Conservation (phyloP, 2,329 filamentous ascomycete species). For the Fusarium chaquense region DNA sequence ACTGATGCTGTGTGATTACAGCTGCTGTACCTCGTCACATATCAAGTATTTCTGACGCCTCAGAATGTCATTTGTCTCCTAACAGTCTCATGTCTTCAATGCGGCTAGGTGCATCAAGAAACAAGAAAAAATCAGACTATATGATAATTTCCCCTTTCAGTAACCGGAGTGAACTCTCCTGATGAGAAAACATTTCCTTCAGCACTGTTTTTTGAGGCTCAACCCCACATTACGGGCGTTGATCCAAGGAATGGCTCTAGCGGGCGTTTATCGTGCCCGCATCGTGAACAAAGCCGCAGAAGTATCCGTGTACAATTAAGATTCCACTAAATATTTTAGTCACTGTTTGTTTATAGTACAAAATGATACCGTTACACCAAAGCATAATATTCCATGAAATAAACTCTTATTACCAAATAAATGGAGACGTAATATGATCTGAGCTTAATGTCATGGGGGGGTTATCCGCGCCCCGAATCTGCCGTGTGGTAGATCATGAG, state of each 20-base stretch:
- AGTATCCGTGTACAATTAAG: neutral
- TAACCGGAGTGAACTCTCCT: neutral
- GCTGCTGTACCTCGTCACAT: neutral
- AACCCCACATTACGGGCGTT: neutral
- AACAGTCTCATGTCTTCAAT: neutral
- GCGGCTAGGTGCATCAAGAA: neutral
- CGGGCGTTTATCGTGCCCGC: slow-evolving; percentile 1
- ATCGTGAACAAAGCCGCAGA: neutral
- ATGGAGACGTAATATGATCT: neutral
- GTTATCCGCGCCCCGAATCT: neutral
- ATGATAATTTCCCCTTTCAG: neutral
- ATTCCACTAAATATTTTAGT: neutral
- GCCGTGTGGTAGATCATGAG: neutral
- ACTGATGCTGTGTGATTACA: neutral
- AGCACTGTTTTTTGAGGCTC: neutral
- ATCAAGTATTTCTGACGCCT: neutral
- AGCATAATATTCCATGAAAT: neutral
- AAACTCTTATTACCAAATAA: neutral
- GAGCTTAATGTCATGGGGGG: slow-evolving; percentile 4
- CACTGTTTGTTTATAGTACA: neutral
- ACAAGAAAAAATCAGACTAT: neutral
- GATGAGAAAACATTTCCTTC: neutral
- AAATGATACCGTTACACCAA: neutral
- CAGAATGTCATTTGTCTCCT: neutral
- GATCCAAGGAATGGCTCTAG: neutral